Evolutionary conservation across 768 basidiomycete species (phyloP).

Genomic region (Sarcodon sp.): DNA sequence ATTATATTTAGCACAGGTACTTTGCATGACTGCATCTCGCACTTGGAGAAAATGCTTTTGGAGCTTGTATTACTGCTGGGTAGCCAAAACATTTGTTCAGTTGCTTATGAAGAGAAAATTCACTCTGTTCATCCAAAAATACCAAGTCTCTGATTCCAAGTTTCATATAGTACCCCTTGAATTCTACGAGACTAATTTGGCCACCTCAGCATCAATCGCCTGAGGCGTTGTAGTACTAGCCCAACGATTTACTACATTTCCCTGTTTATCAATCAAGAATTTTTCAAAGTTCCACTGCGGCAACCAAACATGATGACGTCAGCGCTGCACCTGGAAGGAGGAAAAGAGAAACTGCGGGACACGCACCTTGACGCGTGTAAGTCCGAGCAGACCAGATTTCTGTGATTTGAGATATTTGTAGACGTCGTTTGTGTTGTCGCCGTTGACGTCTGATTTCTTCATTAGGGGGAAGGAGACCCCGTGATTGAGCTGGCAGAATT

Average conservation of each 20-base stretch:
- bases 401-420: slow-evolving; percentile 77
- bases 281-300: slow-evolving; percentile 85
- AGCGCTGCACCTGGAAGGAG: not conserved
- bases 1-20: too few species aligned
- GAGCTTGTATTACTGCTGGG: too few species aligned
- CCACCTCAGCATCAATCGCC: slow-evolving; percentile 48
- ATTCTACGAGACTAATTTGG: slow-evolving; percentile 33
- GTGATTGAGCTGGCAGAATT: slow-evolving; percentile 73
- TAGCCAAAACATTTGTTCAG: too few species aligned
- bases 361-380: slow-evolving; percentile 60
- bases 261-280: slow-evolving; percentile 72
- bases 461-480: slow-evolving; percentile 86
- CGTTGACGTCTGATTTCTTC: slow-evolving; percentile 92
- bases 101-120: too few species aligned
- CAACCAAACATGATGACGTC: not conserved
- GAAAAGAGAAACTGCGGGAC: not conserved
- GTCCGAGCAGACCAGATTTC: slow-evolving; percentile 61
- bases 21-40: too few species aligned
- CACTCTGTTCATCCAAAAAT: too few species aligned
- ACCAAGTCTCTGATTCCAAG: too few species aligned
- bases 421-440: slow-evolving; percentile 70
- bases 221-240: slow-evolving; percentile 63
- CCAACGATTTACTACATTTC: slow-evolving; percentile 65
- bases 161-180: too few species aligned
- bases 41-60: too few species aligned